phyloP scores from a whole-genome alignment of 2,329 filamentous ascomycete genomes.

The Lecanicillium sp. region DNA sequence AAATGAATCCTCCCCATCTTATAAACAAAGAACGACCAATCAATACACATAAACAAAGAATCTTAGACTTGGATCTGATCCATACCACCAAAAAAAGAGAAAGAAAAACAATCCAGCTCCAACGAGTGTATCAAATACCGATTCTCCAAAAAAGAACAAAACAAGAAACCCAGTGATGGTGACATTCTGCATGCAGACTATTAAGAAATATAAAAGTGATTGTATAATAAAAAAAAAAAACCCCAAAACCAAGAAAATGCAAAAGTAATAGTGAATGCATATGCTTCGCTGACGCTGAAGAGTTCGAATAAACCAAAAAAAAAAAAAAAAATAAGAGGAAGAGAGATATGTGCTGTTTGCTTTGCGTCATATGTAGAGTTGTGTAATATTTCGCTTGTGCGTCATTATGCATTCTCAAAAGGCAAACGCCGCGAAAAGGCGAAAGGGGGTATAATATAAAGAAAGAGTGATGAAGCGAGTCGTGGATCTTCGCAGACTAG shows the following conservation, averaged over 20 bases:
- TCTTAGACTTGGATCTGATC: too few species aligned
- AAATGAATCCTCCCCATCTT: too few species aligned
- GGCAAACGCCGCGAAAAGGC: slow-evolving; percentile 3
- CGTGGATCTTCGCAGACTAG: slow-evolving; percentile 16
- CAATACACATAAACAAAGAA: background rate
- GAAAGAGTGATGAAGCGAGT: background rate
- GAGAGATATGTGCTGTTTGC: too few species aligned
- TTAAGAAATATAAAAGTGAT: too few species aligned
- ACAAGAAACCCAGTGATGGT: background rate
- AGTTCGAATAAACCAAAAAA: background rate
- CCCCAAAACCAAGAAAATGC: background rate
- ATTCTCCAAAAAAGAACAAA: background rate
- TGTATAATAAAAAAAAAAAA: background rate
- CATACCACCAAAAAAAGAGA: background rate
- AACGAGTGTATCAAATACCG: background rate
- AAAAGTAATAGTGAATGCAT: background rate
- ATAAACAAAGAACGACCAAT: background rate
- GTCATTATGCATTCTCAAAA: slow-evolving; percentile 4
- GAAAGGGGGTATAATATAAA: background rate
- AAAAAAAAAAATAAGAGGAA: too few species aligned
- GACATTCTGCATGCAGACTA: background rate
- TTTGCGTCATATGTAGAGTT: too few species aligned
- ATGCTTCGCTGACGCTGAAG: background rate
- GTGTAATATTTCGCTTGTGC: background rate
- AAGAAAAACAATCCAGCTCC: slow-evolving; percentile 2